Evolutionary conservation across 495 filamentous ascomycete species (phyloP).

Genomic region (Aspergillus wentii): DNA sequence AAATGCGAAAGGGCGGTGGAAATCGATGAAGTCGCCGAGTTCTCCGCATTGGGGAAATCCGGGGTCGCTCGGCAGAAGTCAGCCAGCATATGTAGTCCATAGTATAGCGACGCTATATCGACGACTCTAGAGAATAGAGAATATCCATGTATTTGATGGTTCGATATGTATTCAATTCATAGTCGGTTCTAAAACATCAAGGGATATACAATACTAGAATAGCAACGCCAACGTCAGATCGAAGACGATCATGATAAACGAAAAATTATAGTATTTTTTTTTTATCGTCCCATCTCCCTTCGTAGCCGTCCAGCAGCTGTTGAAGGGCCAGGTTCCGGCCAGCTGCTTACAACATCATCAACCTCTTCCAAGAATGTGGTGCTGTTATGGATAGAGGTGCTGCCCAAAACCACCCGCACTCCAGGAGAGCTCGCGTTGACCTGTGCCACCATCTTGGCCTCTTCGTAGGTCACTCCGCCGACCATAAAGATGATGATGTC

Average conservation of each 20-base stretch:
- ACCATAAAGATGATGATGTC: conserved; percentile 93
- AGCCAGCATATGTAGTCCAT: too few species aligned
- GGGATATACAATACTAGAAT: too few species aligned
- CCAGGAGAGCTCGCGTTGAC: conserved; percentile 90
- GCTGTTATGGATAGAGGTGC: conserved; percentile 81
- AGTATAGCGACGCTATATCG: too few species aligned
- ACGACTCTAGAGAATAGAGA: too few species aligned
- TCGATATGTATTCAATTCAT: too few species aligned
- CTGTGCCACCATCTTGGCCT: conserved; percentile 88
- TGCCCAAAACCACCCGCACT: conserved; percentile 80
- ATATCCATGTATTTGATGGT: too few species aligned
- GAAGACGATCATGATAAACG: conserved; percentile 1
- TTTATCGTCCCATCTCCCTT: conserved; percentile 49
- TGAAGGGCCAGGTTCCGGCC: conserved; percentile 68
- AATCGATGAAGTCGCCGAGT: not conserved
- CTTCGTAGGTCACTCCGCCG: conserved; percentile 91
- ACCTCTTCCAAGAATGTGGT: conserved; percentile 83
- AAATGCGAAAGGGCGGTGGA: not conserved
- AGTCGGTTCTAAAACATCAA: too few species aligned
- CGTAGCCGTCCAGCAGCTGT: conserved; percentile 70
- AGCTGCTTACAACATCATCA: conserved; percentile 69
- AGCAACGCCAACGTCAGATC: conserved; percentile 1
- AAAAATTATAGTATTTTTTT: too few species aligned
- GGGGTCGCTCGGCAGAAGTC: too few species aligned
- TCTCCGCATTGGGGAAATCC: conserved; percentile 15